phyloP scores from a whole-genome alignment of 352 stramenopile species.

The Lagenidium sp. region DNA sequence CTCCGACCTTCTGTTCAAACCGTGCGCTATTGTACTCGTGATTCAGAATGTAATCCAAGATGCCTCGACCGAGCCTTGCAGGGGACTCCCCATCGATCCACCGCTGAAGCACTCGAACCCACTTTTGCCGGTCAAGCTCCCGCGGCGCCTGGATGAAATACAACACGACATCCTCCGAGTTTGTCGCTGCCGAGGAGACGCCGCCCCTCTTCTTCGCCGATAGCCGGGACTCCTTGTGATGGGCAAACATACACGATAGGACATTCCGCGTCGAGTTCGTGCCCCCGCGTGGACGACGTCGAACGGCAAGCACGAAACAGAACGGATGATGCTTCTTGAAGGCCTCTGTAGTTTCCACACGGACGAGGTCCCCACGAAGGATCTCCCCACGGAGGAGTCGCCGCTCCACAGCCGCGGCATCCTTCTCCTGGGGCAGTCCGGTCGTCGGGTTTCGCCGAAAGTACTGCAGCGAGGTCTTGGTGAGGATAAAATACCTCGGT shows the following conservation, averaged over 20 bases:
- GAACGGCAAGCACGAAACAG: slow-evolving; percentile 52
- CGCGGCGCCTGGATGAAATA: slow-evolving; percentile 62
- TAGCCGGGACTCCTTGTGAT: slow-evolving; percentile 54
- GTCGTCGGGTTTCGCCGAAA: slow-evolving; percentile 58
- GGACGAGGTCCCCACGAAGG: slow-evolving; percentile 36
- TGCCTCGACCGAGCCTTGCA: slow-evolving; percentile 38
- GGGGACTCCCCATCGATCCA: slow-evolving; percentile 62
- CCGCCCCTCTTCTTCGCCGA: slow-evolving; percentile 14
- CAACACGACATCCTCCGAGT: slow-evolving; percentile 37
- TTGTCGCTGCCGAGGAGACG: background rate
- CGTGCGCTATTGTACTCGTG: slow-evolving; percentile 57
- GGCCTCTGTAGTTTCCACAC: slow-evolving; percentile 41
- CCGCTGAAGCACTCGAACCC: slow-evolving; percentile 56
- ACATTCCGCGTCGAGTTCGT: slow-evolving; percentile 10
- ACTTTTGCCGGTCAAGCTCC: slow-evolving; percentile 58
- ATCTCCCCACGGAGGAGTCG: slow-evolving; percentile 64
- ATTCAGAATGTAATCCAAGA: slow-evolving; percentile 68
- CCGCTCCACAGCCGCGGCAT: slow-evolving; percentile 35
- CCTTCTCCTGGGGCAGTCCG: slow-evolving; percentile 19
- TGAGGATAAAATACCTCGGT: slow-evolving; percentile 60
- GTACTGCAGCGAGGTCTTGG: slow-evolving; percentile 41
- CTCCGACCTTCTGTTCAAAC: slow-evolving; percentile 52
- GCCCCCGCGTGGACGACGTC: slow-evolving; percentile 34
- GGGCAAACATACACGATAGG: slow-evolving; percentile 33
- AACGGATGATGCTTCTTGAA: slow-evolving; percentile 59